phyloP scores from a whole-genome alignment of 1,284 basidiomycete species.

The Violaceomyces palustris region DNA sequence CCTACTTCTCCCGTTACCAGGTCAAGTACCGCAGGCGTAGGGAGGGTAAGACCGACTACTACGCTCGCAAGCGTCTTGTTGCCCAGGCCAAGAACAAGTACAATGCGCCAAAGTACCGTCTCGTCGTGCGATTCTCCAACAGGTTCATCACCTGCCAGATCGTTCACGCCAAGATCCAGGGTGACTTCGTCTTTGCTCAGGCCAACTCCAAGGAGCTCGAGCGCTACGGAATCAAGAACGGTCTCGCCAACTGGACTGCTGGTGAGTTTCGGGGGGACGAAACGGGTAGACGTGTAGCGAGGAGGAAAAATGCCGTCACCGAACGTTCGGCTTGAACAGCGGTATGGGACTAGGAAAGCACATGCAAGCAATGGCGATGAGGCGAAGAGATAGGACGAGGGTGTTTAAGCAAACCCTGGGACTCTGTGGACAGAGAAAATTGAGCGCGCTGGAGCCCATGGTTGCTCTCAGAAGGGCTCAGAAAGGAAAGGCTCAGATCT shows the following conservation, averaged over 20 bases:
- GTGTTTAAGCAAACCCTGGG: no score
- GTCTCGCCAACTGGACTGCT: conserved; percentile 97
- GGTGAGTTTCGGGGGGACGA: no score
- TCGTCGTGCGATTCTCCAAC: conserved; percentile 81
- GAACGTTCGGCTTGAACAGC: neutral
- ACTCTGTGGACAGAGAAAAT: no score
- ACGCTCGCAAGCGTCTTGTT: conserved; percentile 91
- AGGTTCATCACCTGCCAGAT: conserved; percentile 61
- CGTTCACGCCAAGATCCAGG: conserved; percentile 92
- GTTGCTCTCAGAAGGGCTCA: no score
- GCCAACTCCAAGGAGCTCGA: conserved; percentile 78
- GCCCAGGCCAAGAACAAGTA: conserved; percentile 99
- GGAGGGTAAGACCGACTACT: conserved; percentile 99
- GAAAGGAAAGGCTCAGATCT: no score
- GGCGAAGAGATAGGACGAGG: no score
- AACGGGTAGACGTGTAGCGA: no score
- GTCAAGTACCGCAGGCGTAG: conserved; percentile 62
- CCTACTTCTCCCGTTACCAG: conserved; percentile 90
- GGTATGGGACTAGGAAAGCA: neutral
- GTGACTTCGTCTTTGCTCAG: conserved; percentile 81
- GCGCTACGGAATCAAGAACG: conserved; percentile 94
- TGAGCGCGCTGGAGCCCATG: no score
- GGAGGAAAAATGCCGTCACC: conserved; percentile 58
- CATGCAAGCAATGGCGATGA: no score
- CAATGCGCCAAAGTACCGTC: conserved; percentile 94